These are phyloP conservation scores for Leccinum longicurvipes DNA, from an alignment of 768 basidiomycete genomes.

Conservation along the genomic window DNA sequence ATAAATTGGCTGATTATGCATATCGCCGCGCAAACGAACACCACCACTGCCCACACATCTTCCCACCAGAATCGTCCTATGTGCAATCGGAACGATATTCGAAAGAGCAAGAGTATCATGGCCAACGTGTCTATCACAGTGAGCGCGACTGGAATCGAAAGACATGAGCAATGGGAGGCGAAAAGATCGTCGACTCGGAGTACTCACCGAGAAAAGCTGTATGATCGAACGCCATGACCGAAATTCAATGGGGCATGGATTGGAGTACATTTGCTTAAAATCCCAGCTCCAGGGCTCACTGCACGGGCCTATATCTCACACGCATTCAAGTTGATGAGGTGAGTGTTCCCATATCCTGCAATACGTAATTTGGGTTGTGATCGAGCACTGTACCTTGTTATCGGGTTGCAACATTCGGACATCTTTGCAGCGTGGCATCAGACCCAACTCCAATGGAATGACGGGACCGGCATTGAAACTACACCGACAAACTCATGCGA, in stretches of 20 bases:
- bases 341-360: not conserved
- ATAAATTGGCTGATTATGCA: not conserved
- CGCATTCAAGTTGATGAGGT: not conserved
- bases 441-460: not conserved
- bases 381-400: not conserved
- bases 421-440: not conserved
- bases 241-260: not conserved
- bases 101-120: slow-evolving; percentile 12
- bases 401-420: not conserved
- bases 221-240: not conserved
- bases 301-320: not conserved
- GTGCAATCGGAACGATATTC: slow-evolving; percentile 10
- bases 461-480: no score
- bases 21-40: not conserved
- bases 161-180: not conserved
- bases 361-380: not conserved
- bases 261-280: not conserved
- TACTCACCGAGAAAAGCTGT: not conserved
- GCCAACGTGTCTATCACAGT: slow-evolving; percentile 4
- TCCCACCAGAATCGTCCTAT: slow-evolving; percentile 26
- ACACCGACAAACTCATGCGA: no score
- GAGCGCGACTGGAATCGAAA: slow-evolving; percentile 1
- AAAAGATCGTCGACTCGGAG: no score
- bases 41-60: slow-evolving; percentile 18
- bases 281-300: not conserved